Conservation (phyloP, 2,329 filamentous ascomycete genomes). For the Drechslera avenae region DNA sequence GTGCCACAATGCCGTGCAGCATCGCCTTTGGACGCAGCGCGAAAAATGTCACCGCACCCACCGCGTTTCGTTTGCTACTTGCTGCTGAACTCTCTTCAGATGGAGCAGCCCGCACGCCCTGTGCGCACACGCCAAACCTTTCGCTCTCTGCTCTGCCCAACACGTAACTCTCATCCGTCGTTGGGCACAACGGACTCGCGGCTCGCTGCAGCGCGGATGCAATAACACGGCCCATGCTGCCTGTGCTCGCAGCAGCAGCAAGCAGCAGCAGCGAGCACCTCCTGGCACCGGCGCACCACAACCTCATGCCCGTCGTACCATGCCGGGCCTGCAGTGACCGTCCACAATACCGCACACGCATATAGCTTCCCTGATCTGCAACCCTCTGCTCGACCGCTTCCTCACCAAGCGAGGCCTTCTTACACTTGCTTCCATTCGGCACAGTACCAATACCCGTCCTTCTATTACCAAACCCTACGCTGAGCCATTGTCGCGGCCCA, state of each 20-base stretch:
- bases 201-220: slow-evolving; percentile 32
- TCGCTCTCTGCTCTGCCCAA: slow-evolving; percentile 14
- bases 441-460: slow-evolving; percentile 13
- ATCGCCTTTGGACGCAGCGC: slow-evolving; percentile 4
- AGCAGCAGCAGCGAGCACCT: slow-evolving; percentile 22
- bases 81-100: slow-evolving; percentile 15
- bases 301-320: slow-evolving; percentile 28
- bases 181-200: slow-evolving; percentile 26
- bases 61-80: slow-evolving; percentile 26
- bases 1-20: slow-evolving; percentile 26
- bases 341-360: slow-evolving; percentile 27
- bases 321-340: slow-evolving; percentile 16
- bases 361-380: slow-evolving; percentile 12
- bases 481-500: slow-evolving; percentile 35
- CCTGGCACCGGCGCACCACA: slow-evolving; percentile 26
- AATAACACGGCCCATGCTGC: slow-evolving; percentile 28
- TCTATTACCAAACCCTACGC: slow-evolving; percentile 27
- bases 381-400: slow-evolving; percentile 3
- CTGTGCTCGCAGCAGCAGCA: slow-evolving; percentile 20
- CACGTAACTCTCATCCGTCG: slow-evolving; percentile 14
- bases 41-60: slow-evolving; percentile 22
- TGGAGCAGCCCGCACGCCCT: slow-evolving; percentile 4
- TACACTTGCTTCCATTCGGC: slow-evolving; percentile 1
- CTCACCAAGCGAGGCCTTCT: slow-evolving; percentile 24
- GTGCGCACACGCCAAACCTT: slow-evolving; percentile 9